A percentile compares a stretch with the other conserved stretches of the same genome.
These are phyloP conservation scores for Calonectria honghensis DNA, from an alignment of 2,329 filamentous ascomycete species.

Conservation along the genomic window DNA sequence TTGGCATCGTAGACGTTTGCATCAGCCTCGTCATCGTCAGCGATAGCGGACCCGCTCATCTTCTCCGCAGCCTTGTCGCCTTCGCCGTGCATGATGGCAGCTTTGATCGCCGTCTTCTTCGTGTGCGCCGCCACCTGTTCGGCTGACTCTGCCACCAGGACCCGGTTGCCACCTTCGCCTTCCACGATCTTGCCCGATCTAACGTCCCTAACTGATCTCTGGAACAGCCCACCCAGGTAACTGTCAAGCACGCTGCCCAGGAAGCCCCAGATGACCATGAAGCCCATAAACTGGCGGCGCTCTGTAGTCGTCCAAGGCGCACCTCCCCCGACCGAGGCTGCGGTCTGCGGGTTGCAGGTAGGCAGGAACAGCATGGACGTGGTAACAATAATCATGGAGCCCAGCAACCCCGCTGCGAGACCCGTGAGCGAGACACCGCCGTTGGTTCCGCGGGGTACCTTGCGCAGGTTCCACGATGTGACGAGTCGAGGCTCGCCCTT, in stretches of 20 bases:
- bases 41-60: constrained; percentile 56
- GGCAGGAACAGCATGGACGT: constrained; percentile 80
- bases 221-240: constrained; percentile 87
- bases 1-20: constrained; percentile 69
- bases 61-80: constrained; percentile 66
- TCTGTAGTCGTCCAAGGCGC: constrained; percentile 69
- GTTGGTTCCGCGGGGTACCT: constrained; percentile 93
- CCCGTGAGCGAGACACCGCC: constrained; percentile 90
- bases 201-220: constrained; percentile 90
- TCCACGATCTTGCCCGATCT: constrained; percentile 92
- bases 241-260: constrained; percentile 91
- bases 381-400: constrained; percentile 82
- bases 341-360: constrained; percentile 73
- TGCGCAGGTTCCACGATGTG: constrained; percentile 83
- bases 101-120: constrained; percentile 63
- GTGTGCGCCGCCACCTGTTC: constrained; percentile 53
- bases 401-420: constrained; percentile 82
- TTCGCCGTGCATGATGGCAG: constrained; percentile 65
- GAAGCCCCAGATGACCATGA: constrained; percentile 82
- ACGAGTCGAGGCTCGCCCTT: constrained; percentile 86
- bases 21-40: constrained; percentile 60
- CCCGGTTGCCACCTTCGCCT: constrained; percentile 82
- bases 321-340: constrained; percentile 64
- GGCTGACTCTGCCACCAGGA: constrained; percentile 66
- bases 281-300: constrained; percentile 69